These are phyloP conservation scores for Pyracantha coccinea DNA, from an alignment of 331 rosid genomes.

Conservation along the genomic window DNA sequence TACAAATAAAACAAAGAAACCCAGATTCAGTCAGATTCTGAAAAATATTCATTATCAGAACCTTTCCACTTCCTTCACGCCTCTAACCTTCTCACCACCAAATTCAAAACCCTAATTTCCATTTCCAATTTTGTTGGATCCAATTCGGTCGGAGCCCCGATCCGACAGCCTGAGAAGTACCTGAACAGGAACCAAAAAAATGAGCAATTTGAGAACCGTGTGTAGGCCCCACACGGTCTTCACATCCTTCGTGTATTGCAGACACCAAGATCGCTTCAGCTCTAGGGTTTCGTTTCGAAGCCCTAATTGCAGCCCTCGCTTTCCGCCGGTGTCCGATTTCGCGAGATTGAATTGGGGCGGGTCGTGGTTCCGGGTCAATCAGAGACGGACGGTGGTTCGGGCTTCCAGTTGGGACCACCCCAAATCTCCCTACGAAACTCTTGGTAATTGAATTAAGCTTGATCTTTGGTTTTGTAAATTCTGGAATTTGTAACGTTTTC, in stretches of 20 bases:
- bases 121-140: neutral
- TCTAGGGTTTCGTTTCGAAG: slow-evolving; percentile 37
- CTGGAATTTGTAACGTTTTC: neutral
- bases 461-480: slow-evolving; percentile 7
- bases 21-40: slow-evolving; percentile 34
- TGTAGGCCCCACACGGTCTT: slow-evolving; percentile 49
- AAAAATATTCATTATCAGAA: slow-evolving; percentile 13
- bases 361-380: slow-evolving; percentile 49
- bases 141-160: neutral
- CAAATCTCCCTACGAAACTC: slow-evolving; percentile 84
- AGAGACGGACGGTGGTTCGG: slow-evolving; percentile 53
- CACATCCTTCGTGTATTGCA: slow-evolving; percentile 46
- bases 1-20: slow-evolving; percentile 1
- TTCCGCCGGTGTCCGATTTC: slow-evolving; percentile 24
- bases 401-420: slow-evolving; percentile 71
- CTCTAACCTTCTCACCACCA: slow-evolving; percentile 15
- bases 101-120: neutral
- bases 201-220: slow-evolving; percentile 52
- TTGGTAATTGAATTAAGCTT: slow-evolving; percentile 37
- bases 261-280: slow-evolving; percentile 31
- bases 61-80: slow-evolving; percentile 21
- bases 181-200: slow-evolving; percentile 2
- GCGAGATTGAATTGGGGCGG: slow-evolving; percentile 21
- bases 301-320: slow-evolving; percentile 36
- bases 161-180: neutral